These are phyloP conservation scores for Scleroderma bovista DNA, from an alignment of 768 basidiomycete species.

Conservation along the genomic window DNA sequence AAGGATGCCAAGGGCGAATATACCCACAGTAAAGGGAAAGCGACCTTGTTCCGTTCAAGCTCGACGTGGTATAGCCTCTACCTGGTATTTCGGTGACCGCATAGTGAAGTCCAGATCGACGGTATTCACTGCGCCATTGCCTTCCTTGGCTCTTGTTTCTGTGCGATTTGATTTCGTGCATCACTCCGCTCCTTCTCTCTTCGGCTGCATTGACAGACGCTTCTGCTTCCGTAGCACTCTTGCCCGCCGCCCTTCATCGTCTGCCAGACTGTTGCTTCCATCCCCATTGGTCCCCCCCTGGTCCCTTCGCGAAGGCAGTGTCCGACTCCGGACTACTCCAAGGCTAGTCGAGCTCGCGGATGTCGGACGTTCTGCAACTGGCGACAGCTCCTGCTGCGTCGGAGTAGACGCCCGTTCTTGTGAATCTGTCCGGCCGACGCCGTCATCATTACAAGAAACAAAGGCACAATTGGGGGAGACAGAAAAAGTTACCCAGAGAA, in stretches of 20 bases:
- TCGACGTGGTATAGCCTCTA: neutral
- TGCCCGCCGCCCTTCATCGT: slow-evolving; percentile 34
- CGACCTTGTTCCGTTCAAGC: too few relatives aligned
- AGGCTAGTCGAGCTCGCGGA: slow-evolving; percentile 29
- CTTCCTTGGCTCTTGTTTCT: neutral
- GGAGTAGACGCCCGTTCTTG: slow-evolving; percentile 15
- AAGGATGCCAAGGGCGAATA: too few relatives aligned
- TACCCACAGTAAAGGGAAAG: too few relatives aligned
- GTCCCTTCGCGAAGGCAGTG: slow-evolving; percentile 42
- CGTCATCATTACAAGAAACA: slow-evolving; percentile 5
- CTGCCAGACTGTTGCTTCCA: slow-evolving; percentile 8
- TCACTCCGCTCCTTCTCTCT: slow-evolving; percentile 8
- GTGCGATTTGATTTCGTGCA: neutral
- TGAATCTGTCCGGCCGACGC: slow-evolving; percentile 13
- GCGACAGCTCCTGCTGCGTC: slow-evolving; percentile 36
- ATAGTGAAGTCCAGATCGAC: too few relatives aligned
- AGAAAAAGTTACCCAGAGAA: too few relatives aligned
- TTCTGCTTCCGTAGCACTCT: slow-evolving; percentile 50
- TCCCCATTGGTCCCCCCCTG: neutral
- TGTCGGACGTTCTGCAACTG: slow-evolving; percentile 42
- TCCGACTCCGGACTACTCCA: slow-evolving; percentile 56
- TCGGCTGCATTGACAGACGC: slow-evolving; percentile 37
- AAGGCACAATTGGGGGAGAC: neutral
- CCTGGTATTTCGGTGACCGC: neutral
- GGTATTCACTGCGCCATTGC: neutral